Conservation (phyloP, 2,329 filamentous ascomycete genomes). For the Diaporthe aspalathi region DNA sequence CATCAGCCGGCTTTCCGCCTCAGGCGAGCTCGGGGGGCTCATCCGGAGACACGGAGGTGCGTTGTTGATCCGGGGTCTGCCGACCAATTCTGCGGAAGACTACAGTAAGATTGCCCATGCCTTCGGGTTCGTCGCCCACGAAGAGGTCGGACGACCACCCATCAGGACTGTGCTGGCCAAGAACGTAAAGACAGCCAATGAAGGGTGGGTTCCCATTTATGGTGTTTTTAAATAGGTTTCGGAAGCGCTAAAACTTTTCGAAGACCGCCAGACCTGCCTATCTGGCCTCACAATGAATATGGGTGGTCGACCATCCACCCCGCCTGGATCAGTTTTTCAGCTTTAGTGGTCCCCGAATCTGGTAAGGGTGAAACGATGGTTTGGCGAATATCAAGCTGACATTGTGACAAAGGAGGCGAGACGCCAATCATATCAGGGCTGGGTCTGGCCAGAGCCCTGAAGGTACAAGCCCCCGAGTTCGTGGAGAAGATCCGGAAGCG, state of each 20-base stretch:
- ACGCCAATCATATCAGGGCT: slow-evolving; percentile 50
- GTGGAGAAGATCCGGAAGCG: slow-evolving; percentile 44
- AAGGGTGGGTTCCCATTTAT: slow-evolving; percentile 43
- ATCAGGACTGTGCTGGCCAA: slow-evolving; percentile 48
- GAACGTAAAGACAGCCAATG: slow-evolving; percentile 53
- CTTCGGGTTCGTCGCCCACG: slow-evolving; percentile 49
- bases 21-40: slow-evolving; percentile 45
- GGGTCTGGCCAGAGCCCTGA: slow-evolving; percentile 44
- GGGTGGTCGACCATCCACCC: slow-evolving; percentile 53
- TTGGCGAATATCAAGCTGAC: not conserved
- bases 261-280: slow-evolving; percentile 51
- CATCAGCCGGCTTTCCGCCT: slow-evolving; percentile 41
- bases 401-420: slow-evolving; percentile 45
- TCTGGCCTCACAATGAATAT: slow-evolving; percentile 54
- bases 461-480: slow-evolving; percentile 46
- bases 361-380: slow-evolving; percentile 31
- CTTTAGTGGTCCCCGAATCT: slow-evolving; percentile 42
- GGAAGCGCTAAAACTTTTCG: not conserved
- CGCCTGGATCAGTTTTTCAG: slow-evolving; percentile 50
- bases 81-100: slow-evolving; percentile 47
- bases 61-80: slow-evolving; percentile 48
- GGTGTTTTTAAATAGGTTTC: fast-evolving
- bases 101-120: slow-evolving; percentile 51
- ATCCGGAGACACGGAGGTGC: slow-evolving; percentile 49
- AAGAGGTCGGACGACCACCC: slow-evolving; percentile 50